Base-by-base conservation (phyloP, 2,329 filamentous ascomycete genomes). In the Pleomassaria siparia region DNA sequence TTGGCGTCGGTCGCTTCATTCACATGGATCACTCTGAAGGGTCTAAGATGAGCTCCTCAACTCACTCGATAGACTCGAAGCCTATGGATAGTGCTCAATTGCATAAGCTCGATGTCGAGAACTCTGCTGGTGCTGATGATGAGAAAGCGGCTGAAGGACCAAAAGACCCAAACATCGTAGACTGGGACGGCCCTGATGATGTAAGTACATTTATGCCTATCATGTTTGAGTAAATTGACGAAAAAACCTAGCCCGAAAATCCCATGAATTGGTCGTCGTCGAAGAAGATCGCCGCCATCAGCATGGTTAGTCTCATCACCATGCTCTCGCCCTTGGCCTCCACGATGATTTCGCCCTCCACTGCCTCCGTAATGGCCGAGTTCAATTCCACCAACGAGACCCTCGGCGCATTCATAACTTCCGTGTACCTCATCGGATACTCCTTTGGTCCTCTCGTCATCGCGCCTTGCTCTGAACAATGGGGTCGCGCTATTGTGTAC, bases 111-210 rank as follows among this genome's bases (percentile, higher is more conserved):
- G 35, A 37, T 22, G 35, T 37, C 18, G 35, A 37, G n/a, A 37
- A 21, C n/a, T 20, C 18, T 11, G 15, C 32, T 5, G 11, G n/a
- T 18, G 4, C 20, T 37, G 35, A 40, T 9, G 8, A 40, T 40
- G 37, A 40, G 13, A 40, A 40, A 18, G 24, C 7, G 18, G 7
- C 35, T 9, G 32, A 35, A 7, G 16, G 12, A 12, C 32, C 32
- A 13, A 40, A 28, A 13, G 37, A 40, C 24, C 37, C 37, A 16
- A 44, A 79, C 49, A 65, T 80, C 13, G 77, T 85, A 12, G 75
- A 75, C 47, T 86, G 81, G 81, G 79, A 84, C 49, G 74, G 77
- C 0, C 73, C 76, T 1, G 63, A 79, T 42, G 81, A 83, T 43
- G 35, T 24, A 37, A 37, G 20, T 13, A 4, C n/a, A 22, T 4